Percentiles rank a stretch among this genome's conserved stretches.
Evolutionary conservation across 169 alveolate genomes (phyloP).

Genomic region (Eimeria acervulina): DNA sequence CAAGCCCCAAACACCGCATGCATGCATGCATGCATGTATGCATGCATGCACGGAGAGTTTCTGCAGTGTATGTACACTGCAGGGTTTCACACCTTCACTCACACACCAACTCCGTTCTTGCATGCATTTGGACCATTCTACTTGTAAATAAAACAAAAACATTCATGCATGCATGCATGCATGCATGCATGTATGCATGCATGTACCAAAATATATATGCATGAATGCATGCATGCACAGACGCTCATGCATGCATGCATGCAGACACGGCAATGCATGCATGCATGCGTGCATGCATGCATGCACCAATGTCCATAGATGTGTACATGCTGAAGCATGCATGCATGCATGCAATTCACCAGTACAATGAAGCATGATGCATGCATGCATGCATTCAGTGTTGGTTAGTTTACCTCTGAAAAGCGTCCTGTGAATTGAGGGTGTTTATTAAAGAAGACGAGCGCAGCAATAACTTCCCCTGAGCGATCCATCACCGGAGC

Average conservation of each 20-base stretch:
- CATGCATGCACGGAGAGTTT: constrained; percentile 8
- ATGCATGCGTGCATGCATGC: constrained; percentile 31
- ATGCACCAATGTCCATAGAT: too few species aligned
- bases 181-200: too few species aligned
- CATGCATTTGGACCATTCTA: too few species aligned
- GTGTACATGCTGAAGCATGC: too few species aligned
- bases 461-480: constrained; percentile 12
- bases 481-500: constrained; percentile 46
- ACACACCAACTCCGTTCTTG: background rate
- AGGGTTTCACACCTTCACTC: too few species aligned
- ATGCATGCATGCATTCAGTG: background rate
- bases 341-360: background rate
- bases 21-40: constrained; percentile 28
- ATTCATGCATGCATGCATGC: background rate
- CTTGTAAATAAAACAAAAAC: too few species aligned
- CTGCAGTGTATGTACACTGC: too few species aligned
- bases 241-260: too few species aligned
- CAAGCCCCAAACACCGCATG: background rate
- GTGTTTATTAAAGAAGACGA: constrained; percentile 57
- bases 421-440: background rate
- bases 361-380: background rate
- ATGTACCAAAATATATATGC: too few species aligned
- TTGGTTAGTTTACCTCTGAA: constrained; percentile 18
- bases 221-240: too few species aligned
- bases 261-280: background rate